Evolutionary conservation across 2,329 filamentous ascomycete species (phyloP).

Genomic region (Fusarium sp.): DNA sequence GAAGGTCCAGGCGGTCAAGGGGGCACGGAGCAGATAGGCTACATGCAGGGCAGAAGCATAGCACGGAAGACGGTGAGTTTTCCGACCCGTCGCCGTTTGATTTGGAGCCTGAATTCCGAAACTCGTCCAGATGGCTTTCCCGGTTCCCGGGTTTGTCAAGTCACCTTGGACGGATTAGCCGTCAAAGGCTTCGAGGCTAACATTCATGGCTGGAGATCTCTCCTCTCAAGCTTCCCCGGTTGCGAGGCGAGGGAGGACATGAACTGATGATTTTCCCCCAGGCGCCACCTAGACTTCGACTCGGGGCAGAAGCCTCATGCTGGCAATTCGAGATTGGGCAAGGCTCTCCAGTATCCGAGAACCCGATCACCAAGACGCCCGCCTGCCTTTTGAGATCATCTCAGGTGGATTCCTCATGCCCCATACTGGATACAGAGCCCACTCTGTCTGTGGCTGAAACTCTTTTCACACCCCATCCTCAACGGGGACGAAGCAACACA

Average conservation of each 20-base stretch:
- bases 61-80: not conserved
- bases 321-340: slow-evolving; percentile 27
- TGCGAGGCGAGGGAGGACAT: not conserved
- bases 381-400: slow-evolving; percentile 7
- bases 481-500: not conserved
- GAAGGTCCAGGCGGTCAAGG: not conserved
- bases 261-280: not conserved
- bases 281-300: not conserved
- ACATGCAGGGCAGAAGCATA: not conserved
- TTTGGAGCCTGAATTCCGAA: not conserved
- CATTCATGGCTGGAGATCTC: not conserved
- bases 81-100: not conserved
- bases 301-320: slow-evolving; percentile 19
- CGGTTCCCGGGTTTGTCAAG: not conserved
- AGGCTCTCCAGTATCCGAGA: not conserved
- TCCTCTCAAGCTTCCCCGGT: not conserved
- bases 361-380: slow-evolving; percentile 1
- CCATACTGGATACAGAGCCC: not conserved
- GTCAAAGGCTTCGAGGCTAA: slow-evolving; percentile 1
- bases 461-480: not conserved
- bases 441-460: not conserved
- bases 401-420: not conserved
- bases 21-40: not conserved
- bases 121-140: not conserved
- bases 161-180: not conserved